These are phyloP conservation scores for Nymphaea thermarum DNA, from an alignment of 164 flowering plant genomes.

Conservation along the genomic window DNA sequence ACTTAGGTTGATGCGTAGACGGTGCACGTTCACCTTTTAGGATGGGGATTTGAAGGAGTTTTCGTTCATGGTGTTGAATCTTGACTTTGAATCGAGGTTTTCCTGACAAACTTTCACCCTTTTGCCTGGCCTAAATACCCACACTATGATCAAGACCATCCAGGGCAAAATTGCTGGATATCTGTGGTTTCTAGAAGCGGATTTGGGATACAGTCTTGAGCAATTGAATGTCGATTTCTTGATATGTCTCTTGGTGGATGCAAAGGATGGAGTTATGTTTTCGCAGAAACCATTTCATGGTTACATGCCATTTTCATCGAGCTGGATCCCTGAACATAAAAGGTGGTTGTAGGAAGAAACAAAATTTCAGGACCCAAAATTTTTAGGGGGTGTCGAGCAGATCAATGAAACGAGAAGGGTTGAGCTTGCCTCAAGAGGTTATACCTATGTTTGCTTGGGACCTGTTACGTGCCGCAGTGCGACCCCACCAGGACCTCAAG, in stretches of 20 bases:
- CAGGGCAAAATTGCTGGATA: too few species aligned
- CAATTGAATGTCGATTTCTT: slow-evolving; percentile 29
- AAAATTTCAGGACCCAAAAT: slow-evolving; percentile 57
- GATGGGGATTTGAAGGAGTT: too few species aligned
- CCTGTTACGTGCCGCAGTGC: too few species aligned
- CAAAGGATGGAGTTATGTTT: slow-evolving; percentile 78
- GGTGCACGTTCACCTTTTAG: too few species aligned
- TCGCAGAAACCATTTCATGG: slow-evolving; percentile 91
- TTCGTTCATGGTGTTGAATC: too few species aligned
- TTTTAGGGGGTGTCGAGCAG: slow-evolving; percentile 58
- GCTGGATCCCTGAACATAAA: slow-evolving; percentile 89
- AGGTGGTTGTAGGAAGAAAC: slow-evolving; percentile 58
- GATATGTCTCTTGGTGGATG: slow-evolving; percentile 61
- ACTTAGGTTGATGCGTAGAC: too few species aligned
- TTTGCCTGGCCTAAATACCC: too few species aligned
- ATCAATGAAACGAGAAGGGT: slow-evolving; percentile 48
- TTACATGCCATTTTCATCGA: slow-evolving; percentile 76
- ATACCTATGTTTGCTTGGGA: slow-evolving; percentile 68
- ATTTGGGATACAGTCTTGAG: slow-evolving; percentile 47
- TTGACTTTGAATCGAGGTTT: too few species aligned
- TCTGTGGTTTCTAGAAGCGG: slow-evolving; percentile 25
- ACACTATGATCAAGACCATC: too few species aligned
- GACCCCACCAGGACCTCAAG: too few species aligned
- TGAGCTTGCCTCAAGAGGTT: slow-evolving; percentile 68
- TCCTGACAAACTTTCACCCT: too few species aligned